These are phyloP conservation scores for Breviolum minutum DNA, from an alignment of 73 alveolate species.

Conservation along the genomic window DNA sequence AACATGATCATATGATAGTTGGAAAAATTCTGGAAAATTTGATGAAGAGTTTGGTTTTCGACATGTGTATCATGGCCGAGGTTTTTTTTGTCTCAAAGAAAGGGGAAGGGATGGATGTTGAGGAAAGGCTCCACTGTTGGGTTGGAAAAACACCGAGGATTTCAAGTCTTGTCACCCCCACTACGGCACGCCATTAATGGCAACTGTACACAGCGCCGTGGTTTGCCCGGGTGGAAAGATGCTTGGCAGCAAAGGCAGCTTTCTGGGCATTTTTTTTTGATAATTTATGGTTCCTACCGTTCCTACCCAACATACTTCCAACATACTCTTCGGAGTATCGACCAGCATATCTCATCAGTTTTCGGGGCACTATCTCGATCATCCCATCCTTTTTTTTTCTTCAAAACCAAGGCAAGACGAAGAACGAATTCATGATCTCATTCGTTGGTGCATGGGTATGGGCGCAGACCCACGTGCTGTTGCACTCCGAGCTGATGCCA, in stretches of 20 bases:
- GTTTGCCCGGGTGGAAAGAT: conserved; percentile 33
- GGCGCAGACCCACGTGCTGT: conserved; percentile 49
- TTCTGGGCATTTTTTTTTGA: too few relatives aligned
- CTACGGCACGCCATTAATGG: conserved; percentile 60
- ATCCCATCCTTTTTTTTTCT: too few relatives aligned
- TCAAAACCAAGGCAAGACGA: neutral
- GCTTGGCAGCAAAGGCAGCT: too few relatives aligned
- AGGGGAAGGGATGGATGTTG: neutral
- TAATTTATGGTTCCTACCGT: too few relatives aligned
- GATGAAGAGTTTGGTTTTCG: too few relatives aligned
- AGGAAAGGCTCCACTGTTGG: neutral
- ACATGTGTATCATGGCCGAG: neutral
- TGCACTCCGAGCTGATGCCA: conserved; percentile 13
- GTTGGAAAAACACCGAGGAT: neutral
- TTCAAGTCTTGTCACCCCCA: conserved; percentile 32
- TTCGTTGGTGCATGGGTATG: conserved; percentile 54
- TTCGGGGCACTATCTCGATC: too few relatives aligned
- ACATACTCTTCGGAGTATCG: too few relatives aligned
- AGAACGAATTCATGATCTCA: conserved; percentile 4
- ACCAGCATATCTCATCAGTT: too few relatives aligned
- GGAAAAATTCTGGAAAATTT: too few relatives aligned
- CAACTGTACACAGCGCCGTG: conserved; percentile 32
- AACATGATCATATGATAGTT: too few relatives aligned
- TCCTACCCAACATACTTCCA: too few relatives aligned
- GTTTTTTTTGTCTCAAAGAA: neutral